These are phyloP conservation scores for Vachellia pachyceras DNA, from an alignment of 306 rosid species.

Conservation along the genomic window DNA sequence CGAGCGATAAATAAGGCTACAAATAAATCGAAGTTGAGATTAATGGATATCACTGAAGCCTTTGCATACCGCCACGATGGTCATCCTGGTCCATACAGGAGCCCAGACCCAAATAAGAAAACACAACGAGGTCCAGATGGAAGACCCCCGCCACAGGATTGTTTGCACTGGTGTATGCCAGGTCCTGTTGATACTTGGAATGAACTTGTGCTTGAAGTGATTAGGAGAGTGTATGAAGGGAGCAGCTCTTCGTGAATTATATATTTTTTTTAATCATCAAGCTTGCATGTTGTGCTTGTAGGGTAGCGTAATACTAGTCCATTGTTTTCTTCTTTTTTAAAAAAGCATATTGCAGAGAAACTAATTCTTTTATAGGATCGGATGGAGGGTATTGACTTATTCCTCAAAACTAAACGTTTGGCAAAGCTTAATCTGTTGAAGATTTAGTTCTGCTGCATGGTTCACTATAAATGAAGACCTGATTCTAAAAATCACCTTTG, in stretches of 20 bases:
- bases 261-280: background rate
- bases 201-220: slow-evolving; percentile 62
- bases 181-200: slow-evolving; percentile 82
- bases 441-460: slow-evolving; percentile 18
- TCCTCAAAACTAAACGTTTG: background rate
- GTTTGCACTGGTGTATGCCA: slow-evolving; percentile 89
- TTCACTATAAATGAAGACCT: slow-evolving; percentile 6
- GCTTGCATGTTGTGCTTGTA: slow-evolving; percentile 28
- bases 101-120: slow-evolving; percentile 62
- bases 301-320: slow-evolving; percentile 8
- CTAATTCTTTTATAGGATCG: slow-evolving; percentile 35
- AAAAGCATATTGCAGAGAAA: slow-evolving; percentile 34
- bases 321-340: background rate
- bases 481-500: background rate
- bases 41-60: slow-evolving; percentile 75
- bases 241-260: slow-evolving; percentile 35
- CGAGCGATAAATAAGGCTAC: slow-evolving; percentile 45
- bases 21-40: slow-evolving; percentile 54
- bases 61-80: slow-evolving; percentile 74
- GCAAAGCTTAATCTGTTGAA: slow-evolving; percentile 7
- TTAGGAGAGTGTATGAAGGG: slow-evolving; percentile 59
- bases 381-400: slow-evolving; percentile 31
- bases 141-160: slow-evolving; percentile 81
- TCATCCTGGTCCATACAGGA: slow-evolving; percentile 79
- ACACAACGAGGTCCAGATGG: slow-evolving; percentile 73